Base-by-base conservation (phyloP, 75 land plant species). In the Sequoiadendron giganteum region DNA sequence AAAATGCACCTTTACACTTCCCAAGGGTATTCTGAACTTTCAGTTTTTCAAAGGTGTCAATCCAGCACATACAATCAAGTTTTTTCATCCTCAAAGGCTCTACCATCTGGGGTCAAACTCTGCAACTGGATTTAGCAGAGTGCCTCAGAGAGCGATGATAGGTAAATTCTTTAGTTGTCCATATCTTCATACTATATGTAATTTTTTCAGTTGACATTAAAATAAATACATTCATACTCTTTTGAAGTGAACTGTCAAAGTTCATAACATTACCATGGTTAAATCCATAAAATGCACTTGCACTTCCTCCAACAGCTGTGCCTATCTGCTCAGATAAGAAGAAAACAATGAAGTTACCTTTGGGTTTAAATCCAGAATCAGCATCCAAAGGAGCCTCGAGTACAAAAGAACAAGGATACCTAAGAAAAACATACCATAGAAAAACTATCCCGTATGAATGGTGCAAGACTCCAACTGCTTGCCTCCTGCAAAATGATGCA, bases 221-320 rank as follows among this genome's bases (percentile, higher is more conserved):
- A 30, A 30, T 10, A 30, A 72, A 28, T 80, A 80, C 21, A 7
- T 80, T 21, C 18, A 38, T 80, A 42, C 47, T 80, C 28, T 80
- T 80, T 86, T 86, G 18, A 21, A 40, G 43, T 28, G 49, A 80
- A 25, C 19, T 80, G 21, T 80, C 19, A 80, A 80, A 10, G 18
- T 80, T 19, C 7, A 79, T 39, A 1, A 61, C 2, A 85, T 40
- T 89, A 96, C 96, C 95, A 87, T 90, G 88, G 79, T 96, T 96
- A 90, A 96, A 94, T 25, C 95, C 96, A 88, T 96, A 94, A 84
- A 96, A 96, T 43, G 93, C 95, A 83, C 96, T 90, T 42, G 93
- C 82, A 65, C 93, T 92, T 52, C 97, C 97, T 85, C 96, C 97
- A 89, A 95, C 91, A 89, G 95, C 95, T 34, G 96, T 87, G 39